Conservation (phyloP, 1,139 yeast genomes). For the Pichia cactophila region DNA sequence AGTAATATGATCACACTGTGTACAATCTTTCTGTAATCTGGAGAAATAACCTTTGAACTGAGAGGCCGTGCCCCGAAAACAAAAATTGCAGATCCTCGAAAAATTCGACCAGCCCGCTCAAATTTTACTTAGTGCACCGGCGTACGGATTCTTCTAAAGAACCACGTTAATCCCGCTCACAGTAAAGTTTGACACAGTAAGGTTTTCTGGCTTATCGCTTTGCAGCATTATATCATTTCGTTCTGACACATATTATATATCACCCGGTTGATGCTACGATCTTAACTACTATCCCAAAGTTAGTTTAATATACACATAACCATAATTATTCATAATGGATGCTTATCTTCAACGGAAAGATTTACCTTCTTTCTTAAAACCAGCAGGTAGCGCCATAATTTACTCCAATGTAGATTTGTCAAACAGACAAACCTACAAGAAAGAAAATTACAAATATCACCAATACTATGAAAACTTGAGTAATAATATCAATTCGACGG, state of each 20-base stretch:
- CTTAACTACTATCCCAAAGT: background rate
- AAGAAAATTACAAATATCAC: slow-evolving; percentile 16
- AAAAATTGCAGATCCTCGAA: too few relatives aligned
- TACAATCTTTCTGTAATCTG: background rate
- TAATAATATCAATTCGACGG: slow-evolving; percentile 13
- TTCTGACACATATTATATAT: too few relatives aligned
- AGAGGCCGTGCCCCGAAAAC: too few relatives aligned
- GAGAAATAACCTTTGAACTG: too few relatives aligned
- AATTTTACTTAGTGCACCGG: too few relatives aligned
- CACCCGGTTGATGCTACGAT: background rate
- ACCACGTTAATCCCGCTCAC: too few relatives aligned
- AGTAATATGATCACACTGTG: background rate
- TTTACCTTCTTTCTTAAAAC: slow-evolving; percentile 20
- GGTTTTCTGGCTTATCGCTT: background rate
- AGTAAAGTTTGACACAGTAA: background rate
- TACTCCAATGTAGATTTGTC: slow-evolving; percentile 14
- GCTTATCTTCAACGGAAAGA: slow-evolving; percentile 14
- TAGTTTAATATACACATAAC: background rate
- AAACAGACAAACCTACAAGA: slow-evolving; percentile 3
- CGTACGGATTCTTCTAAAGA: too few relatives aligned
- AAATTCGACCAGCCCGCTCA: too few relatives aligned
- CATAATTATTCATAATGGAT: slow-evolving; percentile 11
- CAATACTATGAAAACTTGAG: slow-evolving; percentile 23
- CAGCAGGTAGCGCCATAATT: slow-evolving; percentile 14
- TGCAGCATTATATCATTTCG: background rate